A percentile compares a stretch with the other conserved stretches of the same genome.
Conservation (phyloP, 441 rosid species). For the Theobroma grandiflorum region DNA sequence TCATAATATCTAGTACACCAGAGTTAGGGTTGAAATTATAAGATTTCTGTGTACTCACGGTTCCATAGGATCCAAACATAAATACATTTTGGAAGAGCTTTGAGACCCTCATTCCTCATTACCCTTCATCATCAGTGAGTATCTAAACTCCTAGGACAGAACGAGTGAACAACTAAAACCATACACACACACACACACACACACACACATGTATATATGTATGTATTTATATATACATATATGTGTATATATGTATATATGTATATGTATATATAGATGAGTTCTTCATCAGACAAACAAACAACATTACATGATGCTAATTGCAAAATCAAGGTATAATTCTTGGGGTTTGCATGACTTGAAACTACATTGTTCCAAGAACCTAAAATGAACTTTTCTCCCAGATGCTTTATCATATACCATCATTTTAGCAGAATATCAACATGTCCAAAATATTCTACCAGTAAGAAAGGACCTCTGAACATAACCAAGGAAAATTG, state of each 20-base stretch:
- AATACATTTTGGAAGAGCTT: not conserved
- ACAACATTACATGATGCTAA: not conserved
- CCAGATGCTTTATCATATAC: not conserved
- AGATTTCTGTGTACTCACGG: slow-evolving; percentile 7
- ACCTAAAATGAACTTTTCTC: not conserved
- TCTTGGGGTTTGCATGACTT: not conserved
- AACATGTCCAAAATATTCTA: not conserved
- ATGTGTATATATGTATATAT: too few species aligned
- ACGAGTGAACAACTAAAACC: too few species aligned
- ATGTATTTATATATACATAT: too few species aligned
- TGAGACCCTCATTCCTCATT: not conserved
- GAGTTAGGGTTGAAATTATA: not conserved
- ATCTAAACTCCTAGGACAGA: too few species aligned
- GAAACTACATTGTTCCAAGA: not conserved
- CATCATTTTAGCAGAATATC: not conserved
- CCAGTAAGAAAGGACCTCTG: not conserved
- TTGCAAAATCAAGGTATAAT: not conserved
- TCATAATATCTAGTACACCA: not conserved
- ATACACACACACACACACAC: too few species aligned
- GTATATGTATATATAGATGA: too few species aligned
- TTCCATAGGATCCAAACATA: not conserved
- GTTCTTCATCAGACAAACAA: not conserved
- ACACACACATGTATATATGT: too few species aligned
- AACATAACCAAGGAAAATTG: not conserved
- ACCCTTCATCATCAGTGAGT: not conserved